Evolutionary conservation across 2,329 filamentous ascomycete species (phyloP).

Genomic region (Neophaeococcomyces mojaviensis): DNA sequence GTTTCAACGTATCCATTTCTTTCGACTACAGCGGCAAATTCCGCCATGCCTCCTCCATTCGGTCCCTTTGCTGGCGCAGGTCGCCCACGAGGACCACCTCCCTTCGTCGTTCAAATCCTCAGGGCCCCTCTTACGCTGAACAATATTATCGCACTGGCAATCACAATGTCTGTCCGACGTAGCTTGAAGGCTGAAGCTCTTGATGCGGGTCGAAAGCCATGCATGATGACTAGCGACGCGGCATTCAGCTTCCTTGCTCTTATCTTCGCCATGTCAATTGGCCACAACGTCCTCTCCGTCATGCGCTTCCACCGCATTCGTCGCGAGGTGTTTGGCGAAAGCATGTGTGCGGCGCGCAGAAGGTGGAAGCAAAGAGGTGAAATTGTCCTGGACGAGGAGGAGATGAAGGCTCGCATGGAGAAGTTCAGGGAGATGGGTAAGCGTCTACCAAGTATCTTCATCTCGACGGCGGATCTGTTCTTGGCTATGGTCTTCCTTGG

Average conservation of each 20-base stretch:
- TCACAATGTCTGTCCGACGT: conserved; percentile 4
- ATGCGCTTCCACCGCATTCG: conserved; percentile 8
- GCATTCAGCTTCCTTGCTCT: conserved; percentile 4
- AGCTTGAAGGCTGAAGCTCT: not conserved
- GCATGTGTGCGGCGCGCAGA: conserved; percentile 1
- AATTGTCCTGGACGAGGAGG: conserved; percentile 1
- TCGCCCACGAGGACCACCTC: conserved; percentile 6
- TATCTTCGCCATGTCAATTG: conserved; percentile 5
- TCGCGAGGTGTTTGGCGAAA: conserved; percentile 6
- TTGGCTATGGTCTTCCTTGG: conserved; percentile 3
- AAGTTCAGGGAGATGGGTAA: conserved; percentile 9
- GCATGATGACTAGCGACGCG: not conserved
- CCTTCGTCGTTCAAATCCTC: conserved; percentile 7
- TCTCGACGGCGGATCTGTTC: conserved; percentile 2
- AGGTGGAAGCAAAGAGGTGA: conserved; percentile 5
- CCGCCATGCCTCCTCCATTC: conserved; percentile 6
- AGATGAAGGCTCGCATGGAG: conserved; percentile 1
- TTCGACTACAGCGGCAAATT: too few relatives aligned
- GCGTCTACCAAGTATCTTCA: conserved; percentile 5
- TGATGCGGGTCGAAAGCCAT: not conserved
- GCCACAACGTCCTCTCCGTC: conserved; percentile 6
- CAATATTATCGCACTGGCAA: conserved; percentile 5
- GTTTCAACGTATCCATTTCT: too few relatives aligned
- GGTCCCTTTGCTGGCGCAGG: not conserved
- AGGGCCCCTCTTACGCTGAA: conserved; percentile 5